Evolutionary conservation across 2,329 filamentous ascomycete genomes (phyloP), one percentile per base, ranked within the genome.

Genomic region (Xylaria sp.): DNA sequence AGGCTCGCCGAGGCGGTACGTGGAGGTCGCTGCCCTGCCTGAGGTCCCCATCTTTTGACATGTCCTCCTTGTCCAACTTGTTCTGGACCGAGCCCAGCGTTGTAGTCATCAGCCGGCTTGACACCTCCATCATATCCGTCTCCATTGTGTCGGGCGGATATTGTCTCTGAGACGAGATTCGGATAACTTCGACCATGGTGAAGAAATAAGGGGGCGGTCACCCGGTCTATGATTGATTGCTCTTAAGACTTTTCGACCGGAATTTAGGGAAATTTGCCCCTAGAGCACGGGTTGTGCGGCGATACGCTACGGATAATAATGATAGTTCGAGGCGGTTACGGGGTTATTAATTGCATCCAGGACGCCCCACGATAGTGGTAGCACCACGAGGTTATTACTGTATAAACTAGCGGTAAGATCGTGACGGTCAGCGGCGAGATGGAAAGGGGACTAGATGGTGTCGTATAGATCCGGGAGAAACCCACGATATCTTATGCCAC

Each of bases 131-230:
- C 63, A 74, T 70, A 44, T 75, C 74, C 65, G 72, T 70, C 47
- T 76, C 73, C 59, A 72, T 45, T 22, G 72, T 61, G 33, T 69
- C 68, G 27, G 69, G 66, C 29, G 72, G 56, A 36, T 68, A 60
- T 45, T 72, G 69, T 31, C 70, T 71, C 58, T 72, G 60, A 11
- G 75, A 71, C 17, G 75, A 72, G 54, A 66, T 66, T 39, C 73
- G 68, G 60, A 77, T 68, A 17, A 77, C 69, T 66, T 77, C 75
- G 65, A 75, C 76, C 76, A 78, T 78, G 57, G 20, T 69, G 58
- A 63, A 54, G 27, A 45, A 15, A 60, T 42, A 22, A 17, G 51
- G 29, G n/a, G 31, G 10, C 39, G 13, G 13, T 38, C 38, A 45
- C 38, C 33, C 25, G 49, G n/a, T 20, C 17, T 38, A 56, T 39